Percentiles rank a stretch among this genome's conserved stretches.
These are phyloP conservation scores for Stemphylium vesicarium DNA, from an alignment of 2,329 filamentous ascomycete genomes.

Conservation along the genomic window DNA sequence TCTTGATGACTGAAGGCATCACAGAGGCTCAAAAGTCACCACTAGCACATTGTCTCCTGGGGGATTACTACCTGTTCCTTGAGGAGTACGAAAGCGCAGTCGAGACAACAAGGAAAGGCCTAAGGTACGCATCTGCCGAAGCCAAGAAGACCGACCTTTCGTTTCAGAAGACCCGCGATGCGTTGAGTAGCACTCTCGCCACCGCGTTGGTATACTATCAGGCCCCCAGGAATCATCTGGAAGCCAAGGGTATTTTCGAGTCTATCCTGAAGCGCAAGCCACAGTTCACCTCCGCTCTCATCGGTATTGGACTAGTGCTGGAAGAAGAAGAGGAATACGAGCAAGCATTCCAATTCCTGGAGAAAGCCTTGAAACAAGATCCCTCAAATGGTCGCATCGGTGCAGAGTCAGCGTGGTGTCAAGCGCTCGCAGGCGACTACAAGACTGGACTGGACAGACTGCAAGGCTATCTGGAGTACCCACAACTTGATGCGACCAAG, in stretches of 20 bases:
- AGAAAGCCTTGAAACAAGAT: constrained; percentile 76
- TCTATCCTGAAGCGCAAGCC: constrained; percentile 77
- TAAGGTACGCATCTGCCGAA: constrained; percentile 66
- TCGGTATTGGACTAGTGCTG: constrained; percentile 88
- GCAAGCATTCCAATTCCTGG: constrained; percentile 80
- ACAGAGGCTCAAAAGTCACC: constrained; percentile 66
- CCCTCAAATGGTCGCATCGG: constrained; percentile 76
- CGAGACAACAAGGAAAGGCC: constrained; percentile 78
- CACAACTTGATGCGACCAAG: constrained; percentile 67
- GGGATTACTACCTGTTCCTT: constrained; percentile 80
- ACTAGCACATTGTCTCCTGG: constrained; percentile 82
- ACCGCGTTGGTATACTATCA: constrained; percentile 92
- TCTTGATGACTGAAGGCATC: constrained; percentile 73
- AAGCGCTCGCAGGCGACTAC: constrained; percentile 80
- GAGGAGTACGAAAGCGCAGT: constrained; percentile 86
- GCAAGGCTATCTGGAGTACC: constrained; percentile 67
- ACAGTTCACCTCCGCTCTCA: constrained; percentile 78
- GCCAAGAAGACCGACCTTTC: constrained; percentile 70
- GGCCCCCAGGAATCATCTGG: constrained; percentile 84
- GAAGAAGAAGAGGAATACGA: constrained; percentile 91
- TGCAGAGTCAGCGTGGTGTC: constrained; percentile 91
- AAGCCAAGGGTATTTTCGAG: constrained; percentile 87
- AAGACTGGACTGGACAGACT: constrained; percentile 71
- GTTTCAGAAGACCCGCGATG: constrained; percentile 67
- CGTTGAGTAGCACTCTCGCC: constrained; percentile 76